Evolutionary conservation across 805 yeast species (phyloP), one percentile per base, ranked within the genome.

Genomic region (Candida pini): DNA sequence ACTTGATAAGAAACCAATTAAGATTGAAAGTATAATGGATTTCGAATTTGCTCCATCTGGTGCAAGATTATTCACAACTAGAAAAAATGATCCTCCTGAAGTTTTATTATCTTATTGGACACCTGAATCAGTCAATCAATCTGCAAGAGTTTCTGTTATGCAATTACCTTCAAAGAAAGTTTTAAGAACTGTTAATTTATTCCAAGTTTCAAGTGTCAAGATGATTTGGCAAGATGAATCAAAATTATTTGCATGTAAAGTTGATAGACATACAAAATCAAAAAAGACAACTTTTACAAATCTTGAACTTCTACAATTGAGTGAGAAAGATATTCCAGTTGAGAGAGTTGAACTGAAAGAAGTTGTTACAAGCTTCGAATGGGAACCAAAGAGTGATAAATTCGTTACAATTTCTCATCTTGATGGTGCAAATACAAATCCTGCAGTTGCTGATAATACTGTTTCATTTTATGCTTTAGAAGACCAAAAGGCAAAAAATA

Each of bases 1-100:
- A 45, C 66, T 90, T 48, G 97, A 88, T 55, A 84, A 83, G 66
- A 89, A 89, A 66, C 66, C 85, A 48, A 68, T 88, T 53, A 85
- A 83, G 62, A 74, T 87, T 47, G 84, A 83, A 17, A 94, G 88
- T 38, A 74, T 92, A 45, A 77, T 77, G 53, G 96, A 89, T 62
- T 92, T 92, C 54, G 94, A 87, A 60, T 92, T 90, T 75, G 88
- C 97, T 18, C 98, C 99, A 41, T 80, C 87, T 17, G 83, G 85
- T 47, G 84, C 87, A 34, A 68, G 73, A 48, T 69, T 85, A 36
- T 73, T 77, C 29, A 74, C 72, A 39, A 63, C 76, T 35, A 59
- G 56, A 38, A 73, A 66, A 47, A 71, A 65, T 39, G 66, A 58
- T 26, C 76, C 70, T 38, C 71, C 68, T 28, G 78, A 79, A 37